Percentiles rank a stretch among this genome's conserved stretches.
Conservation (phyloP, 164 flowering plant species). For the Vitis amurensis region DNA sequence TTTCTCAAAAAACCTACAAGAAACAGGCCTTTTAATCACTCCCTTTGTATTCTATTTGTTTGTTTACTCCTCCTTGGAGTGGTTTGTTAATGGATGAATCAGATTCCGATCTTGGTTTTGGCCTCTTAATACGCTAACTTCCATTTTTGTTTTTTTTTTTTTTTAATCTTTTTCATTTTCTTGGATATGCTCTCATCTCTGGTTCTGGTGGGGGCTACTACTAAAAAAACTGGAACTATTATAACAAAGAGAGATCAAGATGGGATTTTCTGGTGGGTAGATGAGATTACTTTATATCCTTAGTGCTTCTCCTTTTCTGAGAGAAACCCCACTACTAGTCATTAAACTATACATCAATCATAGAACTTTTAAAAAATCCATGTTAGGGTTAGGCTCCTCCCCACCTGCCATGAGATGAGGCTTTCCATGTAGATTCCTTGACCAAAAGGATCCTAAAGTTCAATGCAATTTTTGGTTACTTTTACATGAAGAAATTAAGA, state of each 20-base stretch:
- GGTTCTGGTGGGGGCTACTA: too few relatives aligned
- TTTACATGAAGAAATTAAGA: too few relatives aligned
- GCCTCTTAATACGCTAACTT: too few relatives aligned
- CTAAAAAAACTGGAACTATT: too few relatives aligned
- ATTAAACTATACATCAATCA: not conserved
- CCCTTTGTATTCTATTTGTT: conserved; percentile 33
- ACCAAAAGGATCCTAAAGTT: too few relatives aligned
- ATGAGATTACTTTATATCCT: not conserved
- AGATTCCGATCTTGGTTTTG: not conserved
- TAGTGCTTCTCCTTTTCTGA: conserved; percentile 3
- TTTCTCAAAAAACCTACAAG: conserved; percentile 36
- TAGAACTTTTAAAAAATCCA: not conserved
- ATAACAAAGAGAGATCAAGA: not conserved
- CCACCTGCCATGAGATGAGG: too few relatives aligned
- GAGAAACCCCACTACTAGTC: not conserved
- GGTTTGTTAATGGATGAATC: conserved; percentile 25
- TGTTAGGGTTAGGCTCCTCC: not conserved
- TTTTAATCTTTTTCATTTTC: not conserved
- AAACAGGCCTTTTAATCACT: conserved; percentile 37
- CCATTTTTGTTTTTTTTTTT: too few relatives aligned
- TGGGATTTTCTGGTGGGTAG: conserved; percentile 8
- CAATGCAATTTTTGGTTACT: too few relatives aligned
- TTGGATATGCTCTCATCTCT: not conserved
- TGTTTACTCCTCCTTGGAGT: conserved; percentile 41
- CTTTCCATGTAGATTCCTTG: too few relatives aligned